Conservation (phyloP, 768 basidiomycete genomes). For the Porphyrellus cyaneotinctus region DNA sequence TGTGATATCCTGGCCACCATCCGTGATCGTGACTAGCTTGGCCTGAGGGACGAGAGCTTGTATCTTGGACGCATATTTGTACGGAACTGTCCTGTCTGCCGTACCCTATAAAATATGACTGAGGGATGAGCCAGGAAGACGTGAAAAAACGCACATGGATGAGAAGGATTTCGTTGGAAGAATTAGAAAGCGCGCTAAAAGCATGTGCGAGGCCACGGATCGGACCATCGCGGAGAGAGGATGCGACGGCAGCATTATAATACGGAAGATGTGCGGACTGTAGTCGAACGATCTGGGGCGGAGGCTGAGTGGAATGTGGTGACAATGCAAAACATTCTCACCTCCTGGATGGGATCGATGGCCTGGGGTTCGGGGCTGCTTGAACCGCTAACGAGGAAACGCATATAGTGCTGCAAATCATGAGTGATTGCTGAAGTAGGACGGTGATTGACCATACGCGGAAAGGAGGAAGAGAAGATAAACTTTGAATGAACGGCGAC, state of each 20-base stretch:
- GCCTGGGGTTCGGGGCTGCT: conserved; percentile 13
- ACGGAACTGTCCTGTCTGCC: conserved; percentile 32
- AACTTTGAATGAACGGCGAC: conserved; percentile 63
- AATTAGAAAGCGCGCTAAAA: conserved; percentile 49
- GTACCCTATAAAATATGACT: conserved; percentile 26
- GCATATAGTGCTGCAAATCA: conserved; percentile 44
- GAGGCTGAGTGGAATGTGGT: background rate
- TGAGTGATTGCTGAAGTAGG: background rate
- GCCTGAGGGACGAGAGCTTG: conserved; percentile 28
- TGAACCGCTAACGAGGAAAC: conserved; percentile 42
- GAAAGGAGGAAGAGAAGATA: conserved; percentile 59
- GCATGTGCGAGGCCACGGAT: conserved; percentile 56
- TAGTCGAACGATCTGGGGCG: conserved; percentile 63
- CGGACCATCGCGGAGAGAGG: conserved; percentile 68
- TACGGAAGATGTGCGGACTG: conserved; percentile 75
- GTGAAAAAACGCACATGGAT: conserved; percentile 48
- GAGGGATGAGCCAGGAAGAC: background rate
- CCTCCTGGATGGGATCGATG: conserved; percentile 43
- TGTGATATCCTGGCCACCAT: conserved; percentile 31
- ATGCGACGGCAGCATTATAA: conserved; percentile 74
- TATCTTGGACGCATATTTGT: conserved; percentile 31
- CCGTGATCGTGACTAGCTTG: conserved; percentile 26
- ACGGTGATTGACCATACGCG: conserved; percentile 39
- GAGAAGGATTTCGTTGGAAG: conserved; percentile 50
- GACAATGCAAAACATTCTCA: conserved; percentile 10